Base-by-base conservation (phyloP, 2,329 filamentous ascomycete genomes). In the Colletotrichum falcatum region DNA sequence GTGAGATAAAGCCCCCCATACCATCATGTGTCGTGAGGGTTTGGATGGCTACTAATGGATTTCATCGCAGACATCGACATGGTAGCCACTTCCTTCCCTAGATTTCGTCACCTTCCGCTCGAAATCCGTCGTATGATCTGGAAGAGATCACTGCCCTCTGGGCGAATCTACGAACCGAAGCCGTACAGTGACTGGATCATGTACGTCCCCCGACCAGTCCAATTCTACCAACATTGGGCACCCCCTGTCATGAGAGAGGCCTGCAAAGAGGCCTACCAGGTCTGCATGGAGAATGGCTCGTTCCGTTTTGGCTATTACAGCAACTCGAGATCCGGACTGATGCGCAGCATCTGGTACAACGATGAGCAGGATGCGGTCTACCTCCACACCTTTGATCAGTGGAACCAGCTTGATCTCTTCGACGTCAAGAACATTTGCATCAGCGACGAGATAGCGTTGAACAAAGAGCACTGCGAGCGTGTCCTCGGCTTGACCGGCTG, bases 121-220 rank as follows among this genome's bases (percentile, higher is more conserved):
- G 37, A 58, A 39, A 26, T 44, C 0, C 37, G 39, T 26, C 16
- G 8, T 16, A 44, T 42, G 8, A 58, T 58, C 1, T 58, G 37
- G 23, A 20, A 44, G 11, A 7, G 5, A 1, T 42, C 35, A 28
- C 55, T 58, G 3, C 55, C 55, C 8, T 23, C 37, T 20, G 55
- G 37, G 20, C 37, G 55, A 42, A 44, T 58, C 35, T 58, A 58
- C 23, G 37, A 58, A 6, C 55, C 55, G 8, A 58, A 30, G 35
- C n/a, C 55, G 20, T 44, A 58, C n/a, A 6, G 20, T 11, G 16
- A 42, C 14, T 20, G 39, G 16, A 26, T 7, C 35, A 11, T 9
- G 9, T n/a, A 42, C 23, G 37, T 42, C 55, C 35, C 37, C 37
- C 37, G 37, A 42, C n/a, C 23, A 11, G 26, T 30, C 26, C 55